These are phyloP conservation scores for Cladosporium sp. DNA, from an alignment of 2,329 filamentous ascomycete species.

Conservation along the genomic window DNA sequence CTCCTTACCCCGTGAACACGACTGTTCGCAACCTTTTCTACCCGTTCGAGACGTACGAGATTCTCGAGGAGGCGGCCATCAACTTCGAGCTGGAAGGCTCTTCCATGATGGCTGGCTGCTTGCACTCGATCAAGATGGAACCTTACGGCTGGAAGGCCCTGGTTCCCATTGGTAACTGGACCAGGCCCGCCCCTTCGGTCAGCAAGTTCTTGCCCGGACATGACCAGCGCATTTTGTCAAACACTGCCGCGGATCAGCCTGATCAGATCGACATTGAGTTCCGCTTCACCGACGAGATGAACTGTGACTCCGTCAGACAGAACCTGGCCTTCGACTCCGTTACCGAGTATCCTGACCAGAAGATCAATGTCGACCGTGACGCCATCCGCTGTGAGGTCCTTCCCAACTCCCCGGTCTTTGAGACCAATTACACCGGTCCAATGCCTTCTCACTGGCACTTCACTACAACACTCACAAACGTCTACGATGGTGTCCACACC, in stretches of 20 bases:
- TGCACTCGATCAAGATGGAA: constrained; percentile 46
- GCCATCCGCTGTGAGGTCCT: constrained; percentile 43
- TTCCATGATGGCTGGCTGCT: constrained; percentile 48
- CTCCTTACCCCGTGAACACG: constrained; percentile 49
- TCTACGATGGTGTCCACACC: constrained; percentile 56
- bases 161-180: constrained; percentile 48
- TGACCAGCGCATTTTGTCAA: constrained; percentile 51
- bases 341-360: constrained; percentile 39
- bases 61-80: constrained; percentile 42
- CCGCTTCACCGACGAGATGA: constrained; percentile 56
- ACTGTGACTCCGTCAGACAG: constrained; percentile 50
- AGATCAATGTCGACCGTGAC: constrained; percentile 38
- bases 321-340: constrained; percentile 49
- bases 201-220: constrained; percentile 57
- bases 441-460: constrained; percentile 51
- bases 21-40: constrained; percentile 59
- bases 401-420: constrained; percentile 25
- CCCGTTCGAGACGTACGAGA: constrained; percentile 51
- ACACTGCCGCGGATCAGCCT: constrained; percentile 18
- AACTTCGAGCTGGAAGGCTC: constrained; percentile 40
- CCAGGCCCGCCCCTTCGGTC: constrained; percentile 50
- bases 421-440: constrained; percentile 42
- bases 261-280: constrained; percentile 43
- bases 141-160: constrained; percentile 56
- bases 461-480: constrained; percentile 47